These are phyloP conservation scores for Santalum album DNA, from an alignment of 164 flowering plant species.

Conservation along the genomic window DNA sequence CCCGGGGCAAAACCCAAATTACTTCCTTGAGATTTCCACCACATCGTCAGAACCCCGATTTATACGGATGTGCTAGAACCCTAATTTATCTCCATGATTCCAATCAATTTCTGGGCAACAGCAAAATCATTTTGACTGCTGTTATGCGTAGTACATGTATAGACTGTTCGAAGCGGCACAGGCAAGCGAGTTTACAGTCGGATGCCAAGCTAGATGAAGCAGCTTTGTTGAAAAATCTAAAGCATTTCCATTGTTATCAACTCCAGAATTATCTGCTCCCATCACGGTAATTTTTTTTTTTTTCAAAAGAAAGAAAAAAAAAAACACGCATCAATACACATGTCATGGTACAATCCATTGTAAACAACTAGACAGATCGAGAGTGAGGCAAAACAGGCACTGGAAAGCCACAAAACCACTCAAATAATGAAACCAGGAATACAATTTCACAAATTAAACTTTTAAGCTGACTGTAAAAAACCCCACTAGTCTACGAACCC, in stretches of 20 bases:
- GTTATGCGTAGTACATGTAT: slow-evolving; percentile 4
- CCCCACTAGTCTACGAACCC: no score
- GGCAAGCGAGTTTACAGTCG: neutral
- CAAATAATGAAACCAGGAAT: no score
- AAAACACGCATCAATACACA: neutral
- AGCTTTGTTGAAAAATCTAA: slow-evolving; percentile 3
- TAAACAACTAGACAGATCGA: no score
- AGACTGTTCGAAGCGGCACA: slow-evolving; percentile 4
- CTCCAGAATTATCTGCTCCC: slow-evolving; percentile 1
- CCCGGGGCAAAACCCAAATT: neutral
- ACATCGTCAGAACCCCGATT: neutral
- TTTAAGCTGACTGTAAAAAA: no score
- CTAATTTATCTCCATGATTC: neutral
- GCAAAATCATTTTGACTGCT: neutral
- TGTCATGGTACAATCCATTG: neutral
- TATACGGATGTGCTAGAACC: neutral
- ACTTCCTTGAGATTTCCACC: neutral
- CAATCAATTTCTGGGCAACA: neutral
- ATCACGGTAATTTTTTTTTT: neutral
- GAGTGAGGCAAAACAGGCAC: neutral
- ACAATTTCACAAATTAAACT: no score
- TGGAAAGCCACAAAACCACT: neutral
- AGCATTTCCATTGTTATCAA: slow-evolving; percentile 1
- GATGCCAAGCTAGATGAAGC: slow-evolving; percentile 7
- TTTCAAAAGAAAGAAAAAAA: no score